phyloP scores from a whole-genome alignment of 805 yeast genomes.

The Wickerhamomyces sydowiorum region DNA sequence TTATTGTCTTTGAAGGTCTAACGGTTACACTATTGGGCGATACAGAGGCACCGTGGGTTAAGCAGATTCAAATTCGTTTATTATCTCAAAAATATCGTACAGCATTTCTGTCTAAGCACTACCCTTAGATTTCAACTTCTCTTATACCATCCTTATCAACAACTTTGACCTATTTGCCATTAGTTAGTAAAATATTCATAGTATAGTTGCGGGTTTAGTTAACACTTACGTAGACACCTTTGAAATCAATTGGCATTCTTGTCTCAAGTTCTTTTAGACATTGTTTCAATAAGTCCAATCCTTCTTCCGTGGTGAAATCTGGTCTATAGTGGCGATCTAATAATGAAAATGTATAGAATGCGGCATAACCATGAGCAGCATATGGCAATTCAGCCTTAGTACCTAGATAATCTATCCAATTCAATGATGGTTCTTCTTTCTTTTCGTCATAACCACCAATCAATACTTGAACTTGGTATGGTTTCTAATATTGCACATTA shows the following conservation, averaged over 20 bases:
- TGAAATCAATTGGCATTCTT: constrained; percentile 92
- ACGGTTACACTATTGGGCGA: too few relatives aligned
- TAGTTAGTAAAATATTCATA: constrained; percentile 7
- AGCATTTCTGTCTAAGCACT: not conserved
- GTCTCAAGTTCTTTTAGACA: constrained; percentile 75
- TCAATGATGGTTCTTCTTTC: constrained; percentile 56
- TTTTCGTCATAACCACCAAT: constrained; percentile 76
- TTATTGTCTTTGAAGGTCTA: too few relatives aligned
- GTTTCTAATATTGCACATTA: constrained; percentile 40
- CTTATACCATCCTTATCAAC: constrained; percentile 60
- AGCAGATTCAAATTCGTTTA: too few relatives aligned
- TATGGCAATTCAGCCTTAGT: constrained; percentile 88
- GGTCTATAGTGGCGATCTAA: constrained; percentile 85
- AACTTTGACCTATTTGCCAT: constrained; percentile 41
- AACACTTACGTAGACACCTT: constrained; percentile 56
- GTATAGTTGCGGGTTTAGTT: not conserved
- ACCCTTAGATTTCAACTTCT: constrained; percentile 23
- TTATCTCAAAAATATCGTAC: not conserved
- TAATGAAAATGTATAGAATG: constrained; percentile 85
- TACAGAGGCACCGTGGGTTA: too few relatives aligned
- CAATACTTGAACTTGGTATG: constrained; percentile 89
- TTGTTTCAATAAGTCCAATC: constrained; percentile 61
- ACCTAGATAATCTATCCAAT: constrained; percentile 92
- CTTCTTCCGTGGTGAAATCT: constrained; percentile 72
- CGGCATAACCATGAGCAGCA: constrained; percentile 99